These are phyloP conservation scores for Setomelanomma holmii DNA, from an alignment of 2,329 filamentous ascomycete genomes.

Conservation along the genomic window DNA sequence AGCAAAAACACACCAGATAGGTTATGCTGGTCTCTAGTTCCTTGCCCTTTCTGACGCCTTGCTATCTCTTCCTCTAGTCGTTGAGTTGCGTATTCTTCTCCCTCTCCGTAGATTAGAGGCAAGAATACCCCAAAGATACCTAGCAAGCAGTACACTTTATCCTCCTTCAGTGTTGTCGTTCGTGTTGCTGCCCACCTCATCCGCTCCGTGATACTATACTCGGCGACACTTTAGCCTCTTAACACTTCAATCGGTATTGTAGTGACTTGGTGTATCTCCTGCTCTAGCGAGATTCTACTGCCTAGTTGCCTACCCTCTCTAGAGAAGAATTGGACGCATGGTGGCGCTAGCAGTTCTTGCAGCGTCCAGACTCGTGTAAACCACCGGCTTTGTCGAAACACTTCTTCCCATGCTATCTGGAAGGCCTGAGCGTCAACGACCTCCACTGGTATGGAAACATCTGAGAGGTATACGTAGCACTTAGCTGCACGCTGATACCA, in stretches of 20 bases:
- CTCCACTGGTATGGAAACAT: no score
- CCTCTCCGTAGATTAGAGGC: slow-evolving; percentile 8
- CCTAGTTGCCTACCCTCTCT: slow-evolving; percentile 14
- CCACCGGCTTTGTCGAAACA: not conserved
- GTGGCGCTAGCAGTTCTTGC: slow-evolving; percentile 22
- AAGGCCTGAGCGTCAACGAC: not conserved
- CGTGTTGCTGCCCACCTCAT: slow-evolving; percentile 33
- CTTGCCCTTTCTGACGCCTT: slow-evolving; percentile 14
- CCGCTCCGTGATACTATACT: slow-evolving; percentile 24
- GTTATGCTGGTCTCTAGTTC: slow-evolving; percentile 8
- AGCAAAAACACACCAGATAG: not conserved
- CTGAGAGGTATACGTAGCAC: not conserved
- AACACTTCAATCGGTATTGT: slow-evolving; percentile 12
- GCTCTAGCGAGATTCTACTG: slow-evolving; percentile 13
- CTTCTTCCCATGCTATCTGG: not conserved
- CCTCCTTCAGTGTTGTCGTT: slow-evolving; percentile 28
- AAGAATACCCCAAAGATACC: slow-evolving; percentile 31
- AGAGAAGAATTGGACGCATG: slow-evolving; percentile 25
- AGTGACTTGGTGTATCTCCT: slow-evolving; percentile 17
- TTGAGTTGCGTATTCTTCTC: slow-evolving; percentile 19
- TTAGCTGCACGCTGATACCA: not conserved
- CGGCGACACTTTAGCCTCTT: slow-evolving; percentile 7
- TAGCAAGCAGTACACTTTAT: slow-evolving; percentile 30
- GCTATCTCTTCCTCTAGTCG: slow-evolving; percentile 22
- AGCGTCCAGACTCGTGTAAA: slow-evolving; percentile 7